Percentiles rank a stretch among this genome's conserved stretches.
phyloP scores from a whole-genome alignment of 1,284 basidiomycete genomes.

The Naganishia liquefaciens region DNA sequence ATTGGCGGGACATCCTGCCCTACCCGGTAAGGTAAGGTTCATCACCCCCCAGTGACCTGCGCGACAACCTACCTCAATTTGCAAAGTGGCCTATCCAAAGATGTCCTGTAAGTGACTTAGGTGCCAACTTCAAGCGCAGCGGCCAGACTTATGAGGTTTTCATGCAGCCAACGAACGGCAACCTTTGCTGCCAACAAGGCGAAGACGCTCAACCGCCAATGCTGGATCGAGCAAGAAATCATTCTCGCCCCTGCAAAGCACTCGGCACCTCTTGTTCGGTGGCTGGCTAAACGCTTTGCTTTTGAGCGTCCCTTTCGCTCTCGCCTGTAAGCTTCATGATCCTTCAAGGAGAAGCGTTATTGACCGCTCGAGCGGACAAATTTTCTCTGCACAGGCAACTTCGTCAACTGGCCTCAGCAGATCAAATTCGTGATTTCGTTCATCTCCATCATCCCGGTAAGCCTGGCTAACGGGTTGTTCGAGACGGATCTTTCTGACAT shows the following conservation, averaged over 20 bases:
- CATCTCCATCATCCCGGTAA: slow-evolving; percentile 74
- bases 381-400: slow-evolving; percentile 39
- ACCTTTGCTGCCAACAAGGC: slow-evolving; percentile 6
- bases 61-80: too few relatives aligned
- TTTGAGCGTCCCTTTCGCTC: slow-evolving; percentile 70
- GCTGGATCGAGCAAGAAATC: slow-evolving; percentile 26
- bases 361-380: not conserved
- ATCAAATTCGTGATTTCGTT: slow-evolving; percentile 81
- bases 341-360: not conserved
- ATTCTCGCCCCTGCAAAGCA: slow-evolving; percentile 57
- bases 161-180: slow-evolving; percentile 16
- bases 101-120: too few relatives aligned
- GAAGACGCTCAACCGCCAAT: slow-evolving; percentile 10
- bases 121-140: too few relatives aligned
- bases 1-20: too few relatives aligned
- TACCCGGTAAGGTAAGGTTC: too few relatives aligned
- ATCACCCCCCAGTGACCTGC: too few relatives aligned
- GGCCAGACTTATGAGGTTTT: too few relatives aligned
- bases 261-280: slow-evolving; percentile 65
- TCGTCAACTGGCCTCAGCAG: slow-evolving; percentile 68
- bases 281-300: slow-evolving; percentile 77
- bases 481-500: slow-evolving; percentile 57
- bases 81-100: too few relatives aligned
- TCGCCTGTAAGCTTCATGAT: slow-evolving; percentile 59
- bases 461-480: slow-evolving; percentile 63